Evolutionary conservation across 1,284 basidiomycete species (phyloP), one percentile per base, ranked within the genome.

Genomic region (Ustilago cynodontis): DNA sequence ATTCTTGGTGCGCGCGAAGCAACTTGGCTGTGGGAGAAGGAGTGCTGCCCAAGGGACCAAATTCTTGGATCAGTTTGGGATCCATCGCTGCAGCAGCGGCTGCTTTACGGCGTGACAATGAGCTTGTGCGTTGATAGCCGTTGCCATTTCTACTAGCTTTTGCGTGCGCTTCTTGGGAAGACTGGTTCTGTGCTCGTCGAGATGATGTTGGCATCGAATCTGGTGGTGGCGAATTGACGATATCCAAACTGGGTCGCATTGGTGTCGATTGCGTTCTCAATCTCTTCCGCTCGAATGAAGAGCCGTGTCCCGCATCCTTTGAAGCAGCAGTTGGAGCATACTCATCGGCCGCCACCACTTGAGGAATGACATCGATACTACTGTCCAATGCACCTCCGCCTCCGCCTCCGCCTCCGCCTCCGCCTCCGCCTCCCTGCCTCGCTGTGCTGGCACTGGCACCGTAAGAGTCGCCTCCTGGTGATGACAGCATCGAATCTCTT

Each of bases 1-100:
- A 22, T 0, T 70, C 60, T n/a, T 62, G 49, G n/a, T 75, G 67
- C 1, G 66, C 66, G 10, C 63, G 59, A 7, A 66, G 43, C 20
- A 68, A 53, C n/a, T 53, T 71, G 14, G 62, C 45, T 22, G 60
- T 39, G 0, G 70, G 62, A 4, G 71, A 70, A 16, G 79, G 66
- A 3, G 68, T 67, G 22, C 59, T 59, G 20, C 80, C 80, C 0
- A 82, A 61, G 0, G 80, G 80, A 7, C 78, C 78, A 49, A 82
- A 82, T 24, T 82, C 78, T 50, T 72, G 71, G 26, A 81, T 62
- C 18, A 79, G 59, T 26, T 68, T 61, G 3, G 68, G 68, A 51
- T 76, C 73, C 45, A 68, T 53, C 1, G 70, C 47, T 8, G 61
- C 47, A 4, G 61, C 52, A 1, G 45, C 57, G 3, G 54, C 61